A percentile compares a stretch with the other conserved stretches of the same genome.
Conservation (phyloP, 2,329 filamentous ascomycete genomes). For the Alternaria dauci region DNA sequence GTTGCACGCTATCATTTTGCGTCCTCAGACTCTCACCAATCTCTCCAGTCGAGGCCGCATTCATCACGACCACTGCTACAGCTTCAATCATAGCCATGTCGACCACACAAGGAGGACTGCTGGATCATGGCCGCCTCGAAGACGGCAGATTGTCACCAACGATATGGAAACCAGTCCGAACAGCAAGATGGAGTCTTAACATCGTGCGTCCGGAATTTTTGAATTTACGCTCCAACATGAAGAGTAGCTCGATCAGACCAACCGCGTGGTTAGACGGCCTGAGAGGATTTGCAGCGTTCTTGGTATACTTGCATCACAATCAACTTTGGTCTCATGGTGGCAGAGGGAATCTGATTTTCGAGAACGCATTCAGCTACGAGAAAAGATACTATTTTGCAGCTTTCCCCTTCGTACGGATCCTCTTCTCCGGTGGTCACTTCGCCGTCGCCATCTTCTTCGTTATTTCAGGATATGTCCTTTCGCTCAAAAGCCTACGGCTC, state of each 20-base stretch:
- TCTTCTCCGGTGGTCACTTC: slow-evolving; percentile 63
- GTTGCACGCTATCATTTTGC: background rate
- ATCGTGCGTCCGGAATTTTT: slow-evolving; percentile 45
- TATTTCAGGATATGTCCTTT: slow-evolving; percentile 63
- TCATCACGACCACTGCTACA: background rate
- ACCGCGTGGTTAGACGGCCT: slow-evolving; percentile 66
- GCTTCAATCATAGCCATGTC: slow-evolving; percentile 32
- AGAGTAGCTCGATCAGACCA: slow-evolving; percentile 30
- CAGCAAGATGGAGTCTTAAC: slow-evolving; percentile 43
- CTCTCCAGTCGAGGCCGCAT: background rate
- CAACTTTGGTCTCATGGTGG: slow-evolving; percentile 54
- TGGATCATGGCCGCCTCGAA: slow-evolving; percentile 38
- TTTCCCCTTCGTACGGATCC: slow-evolving; percentile 53
- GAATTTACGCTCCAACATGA: slow-evolving; percentile 27
- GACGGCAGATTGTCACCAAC: slow-evolving; percentile 34
- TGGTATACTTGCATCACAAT: slow-evolving; percentile 70
- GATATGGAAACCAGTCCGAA: slow-evolving; percentile 39
- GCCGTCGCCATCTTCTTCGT: slow-evolving; percentile 64
- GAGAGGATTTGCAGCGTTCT: slow-evolving; percentile 70
- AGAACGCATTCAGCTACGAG: slow-evolving; percentile 44
- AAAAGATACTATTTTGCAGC: slow-evolving; percentile 42
- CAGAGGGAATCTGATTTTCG: slow-evolving; percentile 59
- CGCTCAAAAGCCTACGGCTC: slow-evolving; percentile 55
- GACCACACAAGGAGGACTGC: slow-evolving; percentile 36
- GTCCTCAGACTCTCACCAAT: background rate